Evolutionary conservation across 345 rosid species (phyloP).

Genomic region (Corymbia maculata): DNA sequence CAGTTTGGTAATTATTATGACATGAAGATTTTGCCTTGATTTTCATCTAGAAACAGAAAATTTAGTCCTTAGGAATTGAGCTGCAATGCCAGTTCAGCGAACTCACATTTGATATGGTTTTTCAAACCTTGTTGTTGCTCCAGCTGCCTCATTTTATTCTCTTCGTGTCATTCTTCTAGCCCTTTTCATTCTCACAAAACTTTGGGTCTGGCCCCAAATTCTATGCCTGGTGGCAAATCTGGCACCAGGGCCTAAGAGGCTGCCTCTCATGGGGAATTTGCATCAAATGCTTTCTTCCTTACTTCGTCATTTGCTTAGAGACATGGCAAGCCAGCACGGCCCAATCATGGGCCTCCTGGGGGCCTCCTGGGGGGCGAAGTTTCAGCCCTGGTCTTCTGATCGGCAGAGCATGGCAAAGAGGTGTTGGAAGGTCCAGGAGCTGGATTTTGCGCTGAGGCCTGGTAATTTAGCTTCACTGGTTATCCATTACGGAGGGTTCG

Average conservation of each 20-base stretch:
- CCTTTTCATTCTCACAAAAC: too few relatives aligned
- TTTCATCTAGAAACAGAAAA: neutral
- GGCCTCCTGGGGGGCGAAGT: conserved; percentile 12
- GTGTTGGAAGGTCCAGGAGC: conserved; percentile 11
- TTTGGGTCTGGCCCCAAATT: too few relatives aligned
- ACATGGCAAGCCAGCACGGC: conserved; percentile 6
- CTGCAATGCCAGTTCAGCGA: too few relatives aligned
- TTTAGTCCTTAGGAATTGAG: neutral
- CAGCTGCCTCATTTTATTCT: neutral
- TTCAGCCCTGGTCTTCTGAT: conserved; percentile 2
- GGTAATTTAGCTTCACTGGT: neutral
- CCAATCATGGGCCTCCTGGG: too few relatives aligned
- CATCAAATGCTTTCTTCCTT: conserved; percentile 3
- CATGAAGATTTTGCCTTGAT: neutral
- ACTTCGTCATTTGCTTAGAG: conserved; percentile 10
- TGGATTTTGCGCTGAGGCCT: conserved; percentile 13
- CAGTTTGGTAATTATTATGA: neutral
- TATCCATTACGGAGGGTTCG: conserved; percentile 4
- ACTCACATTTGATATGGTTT: neutral
- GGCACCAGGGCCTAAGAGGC: conserved; percentile 6
- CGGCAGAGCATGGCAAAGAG: conserved; percentile 9
- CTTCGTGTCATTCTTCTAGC: neutral
- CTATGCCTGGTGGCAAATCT: too few relatives aligned
- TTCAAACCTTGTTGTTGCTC: neutral
- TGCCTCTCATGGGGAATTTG: conserved; percentile 15